These are phyloP conservation scores for Yarrowia sp. DNA, from an alignment of 805 yeast genomes.

Conservation along the genomic window DNA sequence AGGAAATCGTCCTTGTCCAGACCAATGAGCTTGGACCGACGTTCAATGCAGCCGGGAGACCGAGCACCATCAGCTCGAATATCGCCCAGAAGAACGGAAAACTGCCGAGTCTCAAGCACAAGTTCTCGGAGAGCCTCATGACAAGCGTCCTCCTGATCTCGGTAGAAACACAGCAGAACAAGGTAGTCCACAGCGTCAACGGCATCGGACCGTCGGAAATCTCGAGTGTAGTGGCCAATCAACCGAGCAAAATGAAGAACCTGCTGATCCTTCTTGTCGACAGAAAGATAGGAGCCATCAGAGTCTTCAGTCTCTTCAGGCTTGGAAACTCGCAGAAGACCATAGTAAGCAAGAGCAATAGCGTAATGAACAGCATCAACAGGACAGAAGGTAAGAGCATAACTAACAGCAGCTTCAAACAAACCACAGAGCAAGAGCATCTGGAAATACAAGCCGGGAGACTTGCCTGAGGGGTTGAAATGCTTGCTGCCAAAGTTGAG, in stretches of 20 bases:
- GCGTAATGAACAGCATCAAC: slow-evolving; percentile 90
- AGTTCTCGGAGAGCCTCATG: slow-evolving; percentile 84
- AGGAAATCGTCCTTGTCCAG: slow-evolving; percentile 69
- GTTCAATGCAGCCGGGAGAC: slow-evolving; percentile 83
- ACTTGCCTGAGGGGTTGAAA: slow-evolving; percentile 66
- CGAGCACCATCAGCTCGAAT: slow-evolving; percentile 77
- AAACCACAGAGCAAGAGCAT: slow-evolving; percentile 76
- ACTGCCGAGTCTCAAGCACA: slow-evolving; percentile 85
- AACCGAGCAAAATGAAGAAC: slow-evolving; percentile 62
- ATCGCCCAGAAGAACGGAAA: slow-evolving; percentile 81
- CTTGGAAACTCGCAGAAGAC: slow-evolving; percentile 62
- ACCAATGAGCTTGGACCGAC: slow-evolving; percentile 68
- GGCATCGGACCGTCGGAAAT: slow-evolving; percentile 86
- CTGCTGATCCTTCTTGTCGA: slow-evolving; percentile 50
- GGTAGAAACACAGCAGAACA: slow-evolving; percentile 67
- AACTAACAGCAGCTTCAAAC: slow-evolving; percentile 79
- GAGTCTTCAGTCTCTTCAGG: slow-evolving; percentile 45
- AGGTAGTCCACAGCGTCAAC: slow-evolving; percentile 91
- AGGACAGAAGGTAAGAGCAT: slow-evolving; percentile 67
- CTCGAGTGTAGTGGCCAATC: slow-evolving; percentile 79
- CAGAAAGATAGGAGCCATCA: slow-evolving; percentile 51
- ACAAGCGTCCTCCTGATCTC: slow-evolving; percentile 57
- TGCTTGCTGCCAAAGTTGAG: slow-evolving; percentile 74
- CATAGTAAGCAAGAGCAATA: slow-evolving; percentile 76
- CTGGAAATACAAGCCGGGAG: slow-evolving; percentile 75